phyloP scores from a whole-genome alignment of 768 basidiomycete species.

The Galerina sulciceps region DNA sequence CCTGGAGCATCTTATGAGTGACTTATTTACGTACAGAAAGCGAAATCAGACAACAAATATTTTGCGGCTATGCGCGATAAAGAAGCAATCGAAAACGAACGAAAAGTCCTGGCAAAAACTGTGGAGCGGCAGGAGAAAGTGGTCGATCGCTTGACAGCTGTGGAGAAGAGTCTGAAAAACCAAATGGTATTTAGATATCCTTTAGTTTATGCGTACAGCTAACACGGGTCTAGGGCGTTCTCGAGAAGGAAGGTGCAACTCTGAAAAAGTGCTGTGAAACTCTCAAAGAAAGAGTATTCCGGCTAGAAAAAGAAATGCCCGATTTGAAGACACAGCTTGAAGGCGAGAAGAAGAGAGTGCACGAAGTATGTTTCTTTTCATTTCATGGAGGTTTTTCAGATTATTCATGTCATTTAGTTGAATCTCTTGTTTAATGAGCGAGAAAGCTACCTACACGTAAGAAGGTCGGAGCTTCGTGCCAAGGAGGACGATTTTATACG shows the following conservation, averaged over 20 bases:
- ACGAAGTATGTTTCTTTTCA: slow-evolving; percentile 40
- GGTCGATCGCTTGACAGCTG: slow-evolving; percentile 67
- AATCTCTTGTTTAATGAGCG: slow-evolving; percentile 33
- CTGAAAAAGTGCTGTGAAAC: slow-evolving; percentile 33
- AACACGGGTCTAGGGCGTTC: slow-evolving; percentile 13
- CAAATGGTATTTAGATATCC: slow-evolving; percentile 54
- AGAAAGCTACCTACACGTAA: slow-evolving; percentile 32
- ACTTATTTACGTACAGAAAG: slow-evolving; percentile 61
- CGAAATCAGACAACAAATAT: slow-evolving; percentile 95
- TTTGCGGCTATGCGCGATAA: slow-evolving; percentile 89
- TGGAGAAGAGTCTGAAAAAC: slow-evolving; percentile 59
- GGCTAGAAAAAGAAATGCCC: slow-evolving; percentile 46
- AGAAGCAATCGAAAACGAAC: slow-evolving; percentile 79
- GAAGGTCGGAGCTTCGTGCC: slow-evolving; percentile 41
- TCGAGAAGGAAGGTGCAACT: slow-evolving; percentile 49
- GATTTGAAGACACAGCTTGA: slow-evolving; percentile 39
- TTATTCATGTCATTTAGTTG: slow-evolving; percentile 13
- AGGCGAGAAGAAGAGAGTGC: slow-evolving; percentile 38
- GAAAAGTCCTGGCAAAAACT: slow-evolving; percentile 61
- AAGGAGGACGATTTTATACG: slow-evolving; percentile 54
- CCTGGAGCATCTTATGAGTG: not conserved
- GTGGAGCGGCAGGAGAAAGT: slow-evolving; percentile 53
- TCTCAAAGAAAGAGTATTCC: slow-evolving; percentile 24
- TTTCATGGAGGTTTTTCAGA: not conserved
- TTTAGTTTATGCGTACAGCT: not conserved